phyloP scores from a whole-genome alignment of 495 filamentous ascomycete species.

The Lasiosphaeria ovina region DNA sequence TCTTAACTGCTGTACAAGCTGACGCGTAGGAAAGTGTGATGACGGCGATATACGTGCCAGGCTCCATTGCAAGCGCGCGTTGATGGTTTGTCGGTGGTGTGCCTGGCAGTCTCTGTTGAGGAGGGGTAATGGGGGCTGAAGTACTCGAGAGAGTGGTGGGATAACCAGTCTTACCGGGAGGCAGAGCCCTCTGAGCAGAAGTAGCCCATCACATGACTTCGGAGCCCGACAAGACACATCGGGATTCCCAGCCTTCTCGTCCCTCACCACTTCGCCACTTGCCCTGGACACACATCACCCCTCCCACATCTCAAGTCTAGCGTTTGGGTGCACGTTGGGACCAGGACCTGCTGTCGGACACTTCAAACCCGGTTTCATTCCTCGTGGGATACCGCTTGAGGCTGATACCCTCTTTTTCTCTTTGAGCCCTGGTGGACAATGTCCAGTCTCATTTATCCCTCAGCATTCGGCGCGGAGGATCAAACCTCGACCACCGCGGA shows the following conservation, averaged over 20 bases:
- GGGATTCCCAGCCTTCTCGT: neutral
- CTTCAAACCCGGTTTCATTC: too few species aligned
- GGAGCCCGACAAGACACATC: neutral
- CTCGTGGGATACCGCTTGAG: too few species aligned
- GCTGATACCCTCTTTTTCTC: too few species aligned
- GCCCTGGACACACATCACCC: too few species aligned
- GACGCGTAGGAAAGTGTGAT: slow-evolving; percentile 8
- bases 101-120: too few species aligned
- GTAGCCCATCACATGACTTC: neutral
- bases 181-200: too few species aligned
- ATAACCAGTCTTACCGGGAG: too few species aligned
- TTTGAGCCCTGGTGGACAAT: neutral
- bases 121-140: too few species aligned
- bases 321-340: too few species aligned
- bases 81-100: neutral
- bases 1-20: slow-evolving; percentile 11
- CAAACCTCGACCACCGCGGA: neutral
- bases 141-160: too few species aligned
- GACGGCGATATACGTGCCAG: slow-evolving; percentile 12
- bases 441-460: neutral
- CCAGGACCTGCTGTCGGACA: too few species aligned
- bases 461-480: neutral
- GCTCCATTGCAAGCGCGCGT: slow-evolving; percentile 4
- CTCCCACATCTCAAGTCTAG: too few species aligned
- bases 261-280: neutral